Percentiles rank a stretch among this genome's conserved stretches.
phyloP scores from a whole-genome alignment of 139 green algal species.

The Desmodesmus armatus region DNA sequence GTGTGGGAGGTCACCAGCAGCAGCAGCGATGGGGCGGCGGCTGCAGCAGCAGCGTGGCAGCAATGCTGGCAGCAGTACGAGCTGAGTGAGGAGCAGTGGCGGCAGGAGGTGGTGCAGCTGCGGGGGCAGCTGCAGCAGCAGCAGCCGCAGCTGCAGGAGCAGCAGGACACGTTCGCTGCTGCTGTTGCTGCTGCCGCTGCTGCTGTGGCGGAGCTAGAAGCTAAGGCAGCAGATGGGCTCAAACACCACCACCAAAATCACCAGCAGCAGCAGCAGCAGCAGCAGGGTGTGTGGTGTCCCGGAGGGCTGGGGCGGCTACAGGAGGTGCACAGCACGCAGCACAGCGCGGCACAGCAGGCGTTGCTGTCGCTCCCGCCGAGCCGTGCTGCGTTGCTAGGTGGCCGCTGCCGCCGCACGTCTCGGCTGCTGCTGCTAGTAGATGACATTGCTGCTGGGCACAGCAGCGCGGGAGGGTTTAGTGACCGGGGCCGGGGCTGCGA shows the following conservation, averaged over 20 bases:
- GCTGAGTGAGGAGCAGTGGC: conserved; percentile 7
- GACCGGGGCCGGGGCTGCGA: conserved; percentile 6
- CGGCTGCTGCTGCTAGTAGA: conserved; percentile 37
- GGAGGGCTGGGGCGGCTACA: neutral
- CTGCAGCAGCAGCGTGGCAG: conserved; percentile 37
- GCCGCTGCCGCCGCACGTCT: neutral
- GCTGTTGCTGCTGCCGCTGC: neutral
- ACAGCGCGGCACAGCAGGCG: conserved; percentile 8
- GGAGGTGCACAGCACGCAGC: conserved; percentile 19
- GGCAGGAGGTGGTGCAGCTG: conserved; percentile 38
- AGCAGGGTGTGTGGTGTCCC: neutral
- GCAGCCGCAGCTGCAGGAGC: neutral
- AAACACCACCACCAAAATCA: neutral
- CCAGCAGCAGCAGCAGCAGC: conserved; percentile 9
- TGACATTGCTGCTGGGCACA: conserved; percentile 5
- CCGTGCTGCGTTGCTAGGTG: neutral
- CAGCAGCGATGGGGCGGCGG: conserved; percentile 7
- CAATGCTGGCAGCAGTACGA: conserved; percentile 37
- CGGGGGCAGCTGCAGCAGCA: neutral
- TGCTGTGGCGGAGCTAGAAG: no score
- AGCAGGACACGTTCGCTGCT: neutral
- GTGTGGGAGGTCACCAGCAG: conserved; percentile 38
- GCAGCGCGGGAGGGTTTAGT: neutral
- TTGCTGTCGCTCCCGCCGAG: conserved; percentile 33
- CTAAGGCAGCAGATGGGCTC: no score